A percentile compares a stretch with the other conserved stretches of the same genome.
phyloP scores from a whole-genome alignment of 176 grass and related monocot genomes.

The Triticum turgidum region DNA sequence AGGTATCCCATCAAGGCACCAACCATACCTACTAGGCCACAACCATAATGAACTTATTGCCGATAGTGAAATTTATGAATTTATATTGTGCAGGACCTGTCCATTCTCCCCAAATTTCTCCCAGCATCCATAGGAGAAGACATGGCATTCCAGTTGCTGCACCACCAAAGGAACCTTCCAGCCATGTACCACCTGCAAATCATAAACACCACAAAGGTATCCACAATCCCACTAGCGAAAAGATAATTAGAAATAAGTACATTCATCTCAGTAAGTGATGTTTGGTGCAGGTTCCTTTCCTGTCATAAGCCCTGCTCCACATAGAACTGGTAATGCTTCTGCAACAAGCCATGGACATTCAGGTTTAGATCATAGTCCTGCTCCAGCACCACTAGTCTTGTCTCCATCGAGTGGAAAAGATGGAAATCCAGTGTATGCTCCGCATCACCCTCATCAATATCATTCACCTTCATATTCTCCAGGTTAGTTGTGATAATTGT shows the following conservation, averaged over 20 bases:
- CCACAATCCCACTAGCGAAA: neutral
- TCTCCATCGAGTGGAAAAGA: slow-evolving; percentile 44
- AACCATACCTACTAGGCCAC: slow-evolving; percentile 7
- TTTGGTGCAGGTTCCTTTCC: slow-evolving; percentile 58
- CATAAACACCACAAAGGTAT: slow-evolving; percentile 42
- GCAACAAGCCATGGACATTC: slow-evolving; percentile 42
- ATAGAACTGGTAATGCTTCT: slow-evolving; percentile 46
- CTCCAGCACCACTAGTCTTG: slow-evolving; percentile 51
- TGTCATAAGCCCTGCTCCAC: slow-evolving; percentile 57
- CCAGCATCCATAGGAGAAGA: slow-evolving; percentile 36
- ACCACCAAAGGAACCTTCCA: slow-evolving; percentile 49
- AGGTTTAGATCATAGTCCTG: slow-evolving; percentile 42
- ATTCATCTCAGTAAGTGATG: slow-evolving; percentile 19
- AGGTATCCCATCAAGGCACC: slow-evolving; percentile 28
- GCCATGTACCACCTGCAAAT: slow-evolving; percentile 40
- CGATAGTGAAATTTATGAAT: slow-evolving; percentile 28
- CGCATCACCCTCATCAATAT: slow-evolving; percentile 32
- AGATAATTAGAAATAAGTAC: slow-evolving; percentile 1
- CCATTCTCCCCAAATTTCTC: slow-evolving; percentile 39
- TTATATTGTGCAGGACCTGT: slow-evolving; percentile 40
- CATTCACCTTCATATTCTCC: slow-evolving; percentile 40
- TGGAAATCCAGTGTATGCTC: slow-evolving; percentile 52
- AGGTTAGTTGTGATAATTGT: slow-evolving; percentile 41
- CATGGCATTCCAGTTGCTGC: slow-evolving; percentile 48
- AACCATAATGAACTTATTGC: slow-evolving; percentile 16